These are phyloP conservation scores for Cercospora canescens DNA, from an alignment of 2,329 filamentous ascomycete species.

Conservation along the genomic window DNA sequence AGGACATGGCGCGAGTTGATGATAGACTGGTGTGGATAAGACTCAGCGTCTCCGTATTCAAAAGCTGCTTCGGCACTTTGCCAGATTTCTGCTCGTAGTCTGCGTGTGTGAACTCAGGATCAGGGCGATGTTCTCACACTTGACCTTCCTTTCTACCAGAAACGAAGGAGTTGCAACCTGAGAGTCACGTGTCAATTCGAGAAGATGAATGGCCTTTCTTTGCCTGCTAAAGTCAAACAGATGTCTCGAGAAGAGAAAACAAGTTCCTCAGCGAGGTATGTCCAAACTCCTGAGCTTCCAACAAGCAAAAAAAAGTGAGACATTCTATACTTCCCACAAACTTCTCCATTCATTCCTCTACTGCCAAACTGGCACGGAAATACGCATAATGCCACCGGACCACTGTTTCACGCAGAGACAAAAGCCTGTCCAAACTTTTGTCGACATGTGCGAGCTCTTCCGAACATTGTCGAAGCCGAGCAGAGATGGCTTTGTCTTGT, in stretches of 20 bases:
- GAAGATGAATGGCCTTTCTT: no score
- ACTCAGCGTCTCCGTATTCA: no score
- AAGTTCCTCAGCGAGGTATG: background rate
- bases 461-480: background rate
- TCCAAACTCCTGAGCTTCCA: background rate
- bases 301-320: background rate
- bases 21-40: no score
- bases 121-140: no score
- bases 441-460: background rate
- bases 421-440: background rate
- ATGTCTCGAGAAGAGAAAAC: background rate
- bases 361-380: background rate
- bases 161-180: no score
- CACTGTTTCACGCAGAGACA: background rate
- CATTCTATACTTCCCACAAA: background rate
- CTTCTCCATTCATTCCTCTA: background rate
- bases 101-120: background rate
- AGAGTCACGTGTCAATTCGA: background rate
- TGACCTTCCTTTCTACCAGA: no score
- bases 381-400: no score
- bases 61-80: background rate
- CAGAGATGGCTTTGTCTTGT: background rate
- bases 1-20: no score
- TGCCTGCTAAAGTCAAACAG: no score
- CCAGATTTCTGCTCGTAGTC: background rate